Base-by-base conservation (phyloP, 805 yeast genomes). In the Starmerella vaccinii region DNA sequence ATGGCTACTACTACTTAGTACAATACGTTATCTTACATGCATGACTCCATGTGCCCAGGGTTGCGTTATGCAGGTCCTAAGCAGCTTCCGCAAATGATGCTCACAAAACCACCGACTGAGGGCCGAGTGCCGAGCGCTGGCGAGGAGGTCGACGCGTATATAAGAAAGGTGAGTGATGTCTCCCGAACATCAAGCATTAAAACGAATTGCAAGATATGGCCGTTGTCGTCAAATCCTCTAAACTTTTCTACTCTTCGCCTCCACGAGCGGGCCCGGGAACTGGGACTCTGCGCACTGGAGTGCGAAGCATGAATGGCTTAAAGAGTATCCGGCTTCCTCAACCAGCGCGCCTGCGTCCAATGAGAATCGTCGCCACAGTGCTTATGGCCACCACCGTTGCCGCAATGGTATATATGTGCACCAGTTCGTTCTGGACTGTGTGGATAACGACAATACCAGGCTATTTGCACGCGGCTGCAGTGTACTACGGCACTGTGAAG, bases 191-290 rank as follows among this genome's bases (percentile, higher is more conserved):
- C n/a, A n/a, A n/a, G n/a, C n/a, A 26, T 26, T 8, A 12, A 26
- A 8, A 8, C 29, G 29, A 26, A 8, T 12, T 30, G 33, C 33
- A 8, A 30, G 16, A 10, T 18, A 37, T 37, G 40, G 40, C 26
- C 9, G 40, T 37, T 5, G 26, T 19, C 16, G 26, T 39, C 4
- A 39, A 39, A 18, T 39, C 43, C 21, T 23, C 43, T 2, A 39
- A 39, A n/a, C 32, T 39, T 10, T 39, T 39, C 43, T 39, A 39
- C 30, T 9, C 43, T 19, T 21, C 43, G 43, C 43, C 43, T 12
- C 7, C 6, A 13, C 38, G 38, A 5, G 18, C 32, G 18, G 22
- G 6, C 16, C 43, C 29, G 8, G 13, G 24, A 15, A 8, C 12
- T 18, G 30, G 5, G 27, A 5, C 16, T 15, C 15, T 30, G 13